Percentiles rank a stretch among this genome's conserved stretches.
Evolutionary conservation across 2,329 filamentous ascomycete genomes (phyloP).

Genomic region (Aquanectria penicillioides): DNA sequence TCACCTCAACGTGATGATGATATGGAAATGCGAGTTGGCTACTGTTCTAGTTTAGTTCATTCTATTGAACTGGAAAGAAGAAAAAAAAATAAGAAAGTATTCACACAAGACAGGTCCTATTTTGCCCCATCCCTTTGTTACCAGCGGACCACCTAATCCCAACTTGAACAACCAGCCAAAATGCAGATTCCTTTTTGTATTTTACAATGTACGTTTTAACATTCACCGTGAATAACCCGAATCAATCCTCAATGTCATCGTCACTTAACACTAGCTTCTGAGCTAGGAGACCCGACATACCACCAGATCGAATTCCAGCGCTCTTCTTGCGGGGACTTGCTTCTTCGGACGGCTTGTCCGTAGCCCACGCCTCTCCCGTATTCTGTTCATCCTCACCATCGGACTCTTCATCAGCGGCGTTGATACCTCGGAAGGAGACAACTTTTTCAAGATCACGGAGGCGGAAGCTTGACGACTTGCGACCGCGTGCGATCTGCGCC

Average conservation of each 20-base stretch:
- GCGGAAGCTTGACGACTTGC: constrained; percentile 50
- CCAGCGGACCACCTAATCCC: background rate
- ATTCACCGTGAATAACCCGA: background rate
- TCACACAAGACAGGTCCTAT: constrained; percentile 14
- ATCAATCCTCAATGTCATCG: constrained; percentile 83
- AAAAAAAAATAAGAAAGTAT: constrained; percentile 7
- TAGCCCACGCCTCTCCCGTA: constrained; percentile 66
- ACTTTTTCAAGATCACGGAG: constrained; percentile 73
- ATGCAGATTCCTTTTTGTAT: background rate
- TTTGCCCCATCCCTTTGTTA: constrained; percentile 27
- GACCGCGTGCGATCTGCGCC: constrained; percentile 68
- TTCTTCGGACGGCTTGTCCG: constrained; percentile 68
- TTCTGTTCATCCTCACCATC: constrained; percentile 57
- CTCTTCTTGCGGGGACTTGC: constrained; percentile 59
- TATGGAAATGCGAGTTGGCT: constrained; percentile 20
- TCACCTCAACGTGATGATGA: constrained; percentile 39
- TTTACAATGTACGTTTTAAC: constrained; percentile 7
- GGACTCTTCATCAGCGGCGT: constrained; percentile 56
- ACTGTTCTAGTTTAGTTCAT: constrained; percentile 8
- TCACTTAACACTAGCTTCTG: constrained; percentile 80
- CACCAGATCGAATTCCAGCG: constrained; percentile 49
- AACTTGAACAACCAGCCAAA: background rate
- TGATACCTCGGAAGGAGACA: constrained; percentile 71
- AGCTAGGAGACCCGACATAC: constrained; percentile 57
- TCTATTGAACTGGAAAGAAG: constrained; percentile 18